These are phyloP conservation scores for Eucalyptus sp. DNA, from an alignment of 345 rosid species.

Conservation along the genomic window DNA sequence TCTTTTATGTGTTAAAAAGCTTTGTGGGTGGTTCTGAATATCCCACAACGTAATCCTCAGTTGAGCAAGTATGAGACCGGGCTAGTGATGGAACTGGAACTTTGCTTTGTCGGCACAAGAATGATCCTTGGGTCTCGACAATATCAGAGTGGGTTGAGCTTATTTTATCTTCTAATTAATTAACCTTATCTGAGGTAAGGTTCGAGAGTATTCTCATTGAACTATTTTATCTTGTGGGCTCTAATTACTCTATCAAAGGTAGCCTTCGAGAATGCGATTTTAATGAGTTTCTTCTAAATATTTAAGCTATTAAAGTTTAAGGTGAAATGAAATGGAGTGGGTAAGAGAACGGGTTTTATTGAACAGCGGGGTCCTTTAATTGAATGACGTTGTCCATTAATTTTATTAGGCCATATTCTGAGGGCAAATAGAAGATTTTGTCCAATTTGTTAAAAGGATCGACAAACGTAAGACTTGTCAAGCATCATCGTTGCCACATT, in stretches of 20 bases:
- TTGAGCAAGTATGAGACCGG: background rate
- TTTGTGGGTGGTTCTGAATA: background rate
- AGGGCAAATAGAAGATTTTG: background rate
- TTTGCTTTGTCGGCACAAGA: background rate
- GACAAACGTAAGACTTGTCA: background rate
- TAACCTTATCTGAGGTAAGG: background rate
- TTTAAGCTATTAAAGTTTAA: background rate
- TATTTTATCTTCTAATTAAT: background rate
- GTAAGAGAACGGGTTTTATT: background rate
- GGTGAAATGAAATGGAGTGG: background rate
- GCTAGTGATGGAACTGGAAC: background rate
- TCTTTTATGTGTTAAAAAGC: background rate
- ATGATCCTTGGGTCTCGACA: background rate
- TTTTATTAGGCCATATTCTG: background rate
- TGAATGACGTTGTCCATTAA: background rate
- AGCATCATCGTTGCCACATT: too few relatives aligned
- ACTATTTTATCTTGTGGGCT: background rate
- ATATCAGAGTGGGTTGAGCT: background rate
- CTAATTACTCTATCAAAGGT: background rate
- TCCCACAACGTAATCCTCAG: background rate
- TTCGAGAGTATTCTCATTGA: background rate
- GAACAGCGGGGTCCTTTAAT: background rate
- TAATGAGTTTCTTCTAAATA: background rate
- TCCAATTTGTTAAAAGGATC: too few relatives aligned
- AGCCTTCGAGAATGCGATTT: background rate